Evolutionary conservation across 192 early-diverging fungal species (phyloP), one percentile per base, ranked within the genome.

Genomic region (Coemansia pectinata): DNA sequence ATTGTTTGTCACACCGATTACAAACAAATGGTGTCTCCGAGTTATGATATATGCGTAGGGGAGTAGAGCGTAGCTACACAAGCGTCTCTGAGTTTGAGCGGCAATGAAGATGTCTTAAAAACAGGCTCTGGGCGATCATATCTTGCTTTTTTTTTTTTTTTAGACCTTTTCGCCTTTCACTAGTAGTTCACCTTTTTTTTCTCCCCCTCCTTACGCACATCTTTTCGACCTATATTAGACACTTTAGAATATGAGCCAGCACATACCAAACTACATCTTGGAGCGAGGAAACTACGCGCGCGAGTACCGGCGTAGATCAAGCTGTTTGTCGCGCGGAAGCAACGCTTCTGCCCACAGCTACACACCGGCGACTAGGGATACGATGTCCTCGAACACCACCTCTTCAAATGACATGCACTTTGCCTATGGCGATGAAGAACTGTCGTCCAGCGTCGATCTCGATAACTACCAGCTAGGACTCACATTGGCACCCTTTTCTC

Each of bases 221-320:
- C 17, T 17, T 33, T 33, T 7, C 15, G 11, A 17, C 15, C 14
- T n/a, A 29, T 7, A 34, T 15, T 58, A 33, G n/a, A 33, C 17
- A 57, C 3, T 14, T 31, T 19, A 1, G 14, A 31, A 14, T 11
- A 61, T 61, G 59, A 40, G 59, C n/a, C n/a, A 36, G 4, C 60
- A 53, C 34, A 44, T 78, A 2, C 81, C 81, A 9, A 70, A 76
- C 5, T 84, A 73, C 23, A 76, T 84, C 10, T 65, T 84, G 33
- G 73, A 78, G 62, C 72, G 81, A 2, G 81, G 81, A 7, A 53
- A 69, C 33, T 69, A 67, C 34, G 81, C 81, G 0, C 72, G 73
- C 39, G 76, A 78, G 61, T 78, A 84, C 47, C 72, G 81, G 8
- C 81, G 81, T 0, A 63, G 74, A 68, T 78, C 76, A 0, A 76